Conservation (phyloP, 148 eudicot species). For the Euryodendron excelsum region DNA sequence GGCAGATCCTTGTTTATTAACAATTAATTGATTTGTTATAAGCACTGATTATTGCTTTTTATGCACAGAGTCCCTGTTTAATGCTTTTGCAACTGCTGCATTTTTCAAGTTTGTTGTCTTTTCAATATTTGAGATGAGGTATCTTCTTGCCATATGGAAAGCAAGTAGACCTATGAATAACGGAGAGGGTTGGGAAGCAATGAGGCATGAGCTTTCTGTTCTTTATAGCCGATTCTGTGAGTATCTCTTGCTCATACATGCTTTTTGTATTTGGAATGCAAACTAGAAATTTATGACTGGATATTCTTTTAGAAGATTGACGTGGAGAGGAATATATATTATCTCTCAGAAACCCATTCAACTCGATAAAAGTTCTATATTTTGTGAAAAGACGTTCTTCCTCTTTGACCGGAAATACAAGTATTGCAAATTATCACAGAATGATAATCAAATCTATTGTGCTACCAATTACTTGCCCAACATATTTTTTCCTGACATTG, state of each 20-base stretch:
- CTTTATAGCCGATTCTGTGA: constrained; percentile 98
- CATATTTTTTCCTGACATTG: no score
- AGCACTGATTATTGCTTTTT: constrained; percentile 6
- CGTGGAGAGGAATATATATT: not conserved
- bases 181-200: constrained; percentile 95
- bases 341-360: not conserved
- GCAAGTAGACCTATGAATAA: constrained; percentile 83
- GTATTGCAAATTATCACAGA: not conserved
- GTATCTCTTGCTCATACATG: constrained; percentile 33
- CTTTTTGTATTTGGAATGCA: not conserved
- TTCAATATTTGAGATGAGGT: constrained; percentile 98
- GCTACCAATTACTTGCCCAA: not conserved
- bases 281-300: not conserved
- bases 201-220: constrained; percentile 97
- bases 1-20: not conserved
- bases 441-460: constrained; percentile 4
- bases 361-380: no score
- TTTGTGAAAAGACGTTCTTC: not conserved
- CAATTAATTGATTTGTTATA: not conserved
- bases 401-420: not conserved
- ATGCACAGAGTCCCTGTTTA: constrained; percentile 84
- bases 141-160: constrained; percentile 98
- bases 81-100: constrained; percentile 99
- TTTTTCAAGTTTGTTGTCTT: constrained; percentile 98
- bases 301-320: not conserved